Evolutionary conservation across 2,329 filamentous ascomycete species (phyloP), one percentile per base, ranked within the genome.

Genomic region (Clarireedia paspali): DNA sequence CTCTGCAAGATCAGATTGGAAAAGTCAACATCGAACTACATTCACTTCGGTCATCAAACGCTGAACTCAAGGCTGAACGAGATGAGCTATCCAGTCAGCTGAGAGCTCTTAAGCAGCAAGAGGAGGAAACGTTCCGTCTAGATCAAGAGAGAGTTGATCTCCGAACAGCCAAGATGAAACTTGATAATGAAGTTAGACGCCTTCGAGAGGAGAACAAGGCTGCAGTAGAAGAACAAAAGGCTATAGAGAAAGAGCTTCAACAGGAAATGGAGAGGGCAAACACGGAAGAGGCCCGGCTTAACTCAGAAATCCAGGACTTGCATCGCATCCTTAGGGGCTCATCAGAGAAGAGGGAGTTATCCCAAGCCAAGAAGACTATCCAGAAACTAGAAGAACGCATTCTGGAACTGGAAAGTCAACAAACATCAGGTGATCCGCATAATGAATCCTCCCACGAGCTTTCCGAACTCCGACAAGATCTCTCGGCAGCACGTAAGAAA

Each of bases 81-180:
- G 83, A 88, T 63, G 83, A 87, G 64, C 70, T 88, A 20, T 79
- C 85, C 55, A 77, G 72, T 34, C 81, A 86, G 63, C 72, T 89
- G 20, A 75, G 77, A 46, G 75, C 76, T 24, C 67, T 75, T n/a
- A 75, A 74, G 59, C 75, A 81, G 40, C 77, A 79, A 54, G 80
- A 80, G 49, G 78, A 78, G 30, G 80, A 84, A 57, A 81, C 77
- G 1, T 78, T 82, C 62, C 79, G 78, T 12, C 68, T 87, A 47
- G 85, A 89, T 62, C 81, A 84, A 59, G 87, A 89, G 65, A 83
- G 85, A 60, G 72, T 86, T 47, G 84, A 89, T 53, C 73, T 89
- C 24, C 82, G 84, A 17, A 82, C 83, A 27, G 73, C 80, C n/a
- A 87, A 85, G 66, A 73, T 83, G 59, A 85, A 83, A 64, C 76